phyloP scores from a whole-genome alignment of 352 stramenopile species.

The Blastocystis sp. region DNA sequence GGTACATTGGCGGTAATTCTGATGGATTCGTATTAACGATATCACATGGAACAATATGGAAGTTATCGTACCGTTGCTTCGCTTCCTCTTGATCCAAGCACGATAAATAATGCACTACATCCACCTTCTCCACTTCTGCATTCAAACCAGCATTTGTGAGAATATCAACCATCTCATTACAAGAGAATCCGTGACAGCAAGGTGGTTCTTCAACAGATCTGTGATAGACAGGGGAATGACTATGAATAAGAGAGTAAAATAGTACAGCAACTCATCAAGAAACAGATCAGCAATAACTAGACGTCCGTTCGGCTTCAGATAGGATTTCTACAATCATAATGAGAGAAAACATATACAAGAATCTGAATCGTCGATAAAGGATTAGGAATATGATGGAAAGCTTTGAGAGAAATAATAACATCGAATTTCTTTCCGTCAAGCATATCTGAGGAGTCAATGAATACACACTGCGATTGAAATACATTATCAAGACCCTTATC shows the following conservation, averaged over 20 bases:
- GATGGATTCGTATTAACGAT: not conserved
- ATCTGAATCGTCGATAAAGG: not conserved
- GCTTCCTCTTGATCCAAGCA: constrained; percentile 42
- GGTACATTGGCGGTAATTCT: not conserved
- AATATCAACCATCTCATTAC: not conserved
- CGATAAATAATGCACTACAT: constrained; percentile 16
- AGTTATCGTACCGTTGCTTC: not conserved
- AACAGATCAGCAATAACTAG: constrained; percentile 41
- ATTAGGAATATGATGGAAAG: constrained; percentile 57
- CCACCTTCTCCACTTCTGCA: not conserved
- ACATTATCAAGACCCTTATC: not conserved
- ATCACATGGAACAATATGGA: constrained; percentile 2
- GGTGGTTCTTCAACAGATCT: constrained; percentile 9
- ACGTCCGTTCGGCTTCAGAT: constrained; percentile 48
- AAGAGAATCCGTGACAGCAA: constrained; percentile 28
- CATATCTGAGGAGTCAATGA: constrained; percentile 5
- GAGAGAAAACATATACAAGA: not conserved
- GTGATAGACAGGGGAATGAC: constrained; percentile 46
- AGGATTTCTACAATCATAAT: constrained; percentile 44
- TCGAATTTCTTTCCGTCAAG: constrained; percentile 28
- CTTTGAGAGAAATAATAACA: constrained; percentile 47
- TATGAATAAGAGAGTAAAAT: not conserved
- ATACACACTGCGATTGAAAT: not conserved
- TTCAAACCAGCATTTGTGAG: not conserved
- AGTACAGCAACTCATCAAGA: not conserved